Evolutionary conservation across 2,329 filamentous ascomycete species (phyloP).

Genomic region (Ophiocordyceps camponoti-floridani): DNA sequence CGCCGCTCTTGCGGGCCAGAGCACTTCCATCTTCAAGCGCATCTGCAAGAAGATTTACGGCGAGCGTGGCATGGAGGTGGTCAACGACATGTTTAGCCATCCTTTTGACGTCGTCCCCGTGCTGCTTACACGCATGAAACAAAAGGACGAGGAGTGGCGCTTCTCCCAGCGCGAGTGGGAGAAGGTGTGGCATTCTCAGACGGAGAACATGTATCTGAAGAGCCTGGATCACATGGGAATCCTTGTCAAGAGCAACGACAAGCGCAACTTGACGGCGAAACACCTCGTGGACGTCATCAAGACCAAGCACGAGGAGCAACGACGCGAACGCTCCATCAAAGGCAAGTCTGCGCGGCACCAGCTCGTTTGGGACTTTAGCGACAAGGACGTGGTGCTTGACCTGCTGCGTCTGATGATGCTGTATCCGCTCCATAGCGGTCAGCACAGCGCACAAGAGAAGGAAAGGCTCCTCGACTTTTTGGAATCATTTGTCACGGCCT

Average conservation of each 20-base stretch:
- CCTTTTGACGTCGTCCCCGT: constrained; percentile 82
- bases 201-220: constrained; percentile 85
- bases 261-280: constrained; percentile 80
- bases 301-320: constrained; percentile 81
- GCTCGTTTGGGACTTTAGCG: constrained; percentile 56
- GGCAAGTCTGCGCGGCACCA: constrained; percentile 50
- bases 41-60: constrained; percentile 97
- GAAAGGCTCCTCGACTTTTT: constrained; percentile 59
- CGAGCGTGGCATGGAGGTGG: constrained; percentile 68
- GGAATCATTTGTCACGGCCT: constrained; percentile 55
- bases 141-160: constrained; percentile 95
- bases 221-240: constrained; percentile 95
- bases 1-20: constrained; percentile 72
- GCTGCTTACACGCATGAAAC: constrained; percentile 74
- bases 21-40: constrained; percentile 90
- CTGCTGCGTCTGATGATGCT: constrained; percentile 44
- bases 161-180: constrained; percentile 96
- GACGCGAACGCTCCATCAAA: constrained; percentile 48
- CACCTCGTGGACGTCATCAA: constrained; percentile 81
- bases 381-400: constrained; percentile 49
- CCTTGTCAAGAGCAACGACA: constrained; percentile 73
- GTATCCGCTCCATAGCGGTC: constrained; percentile 48
- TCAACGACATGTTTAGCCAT: constrained; percentile 67
- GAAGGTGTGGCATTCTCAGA: constrained; percentile 95
- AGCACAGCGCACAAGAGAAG: constrained; percentile 55